Percentiles rank a stretch among this genome's conserved stretches.
Evolutionary conservation across 257 asterid species (phyloP).

Genomic region (Ilex asprella): DNA sequence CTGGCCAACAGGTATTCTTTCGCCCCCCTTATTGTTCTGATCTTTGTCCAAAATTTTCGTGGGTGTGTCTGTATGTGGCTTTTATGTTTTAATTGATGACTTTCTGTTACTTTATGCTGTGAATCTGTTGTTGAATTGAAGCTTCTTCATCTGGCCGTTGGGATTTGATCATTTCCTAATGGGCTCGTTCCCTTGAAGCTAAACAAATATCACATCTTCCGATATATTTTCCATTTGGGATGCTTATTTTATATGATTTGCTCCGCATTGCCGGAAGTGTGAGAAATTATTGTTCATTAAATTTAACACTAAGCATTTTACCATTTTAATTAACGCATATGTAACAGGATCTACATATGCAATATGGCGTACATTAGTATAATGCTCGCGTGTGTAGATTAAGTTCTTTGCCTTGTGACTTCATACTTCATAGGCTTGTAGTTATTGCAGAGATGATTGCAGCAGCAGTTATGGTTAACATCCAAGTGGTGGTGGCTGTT

Average conservation of each 20-base stretch:
- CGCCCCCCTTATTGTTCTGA: background rate
- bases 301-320: too few relatives aligned
- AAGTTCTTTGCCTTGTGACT: constrained; percentile 10
- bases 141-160: too few relatives aligned
- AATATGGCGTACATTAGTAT: background rate
- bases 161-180: too few relatives aligned
- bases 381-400: background rate
- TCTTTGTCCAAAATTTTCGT: background rate
- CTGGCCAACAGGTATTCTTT: constrained; percentile 58
- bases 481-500: too few relatives aligned
- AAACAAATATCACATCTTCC: too few relatives aligned
- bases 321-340: background rate
- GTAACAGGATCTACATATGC: too few relatives aligned
- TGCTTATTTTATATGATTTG: too few relatives aligned
- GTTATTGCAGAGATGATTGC: constrained; percentile 15
- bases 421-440: constrained; percentile 17
- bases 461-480: background rate
- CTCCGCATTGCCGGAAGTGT: too few relatives aligned
- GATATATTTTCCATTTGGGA: too few relatives aligned
- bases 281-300: too few relatives aligned
- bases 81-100: background rate
- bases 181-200: too few relatives aligned
- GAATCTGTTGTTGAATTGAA: background rate
- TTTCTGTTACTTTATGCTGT: background rate
- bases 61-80: background rate